phyloP scores from a whole-genome alignment of 495 filamentous ascomycete genomes.

The Hapsidospora chrysogenum region DNA sequence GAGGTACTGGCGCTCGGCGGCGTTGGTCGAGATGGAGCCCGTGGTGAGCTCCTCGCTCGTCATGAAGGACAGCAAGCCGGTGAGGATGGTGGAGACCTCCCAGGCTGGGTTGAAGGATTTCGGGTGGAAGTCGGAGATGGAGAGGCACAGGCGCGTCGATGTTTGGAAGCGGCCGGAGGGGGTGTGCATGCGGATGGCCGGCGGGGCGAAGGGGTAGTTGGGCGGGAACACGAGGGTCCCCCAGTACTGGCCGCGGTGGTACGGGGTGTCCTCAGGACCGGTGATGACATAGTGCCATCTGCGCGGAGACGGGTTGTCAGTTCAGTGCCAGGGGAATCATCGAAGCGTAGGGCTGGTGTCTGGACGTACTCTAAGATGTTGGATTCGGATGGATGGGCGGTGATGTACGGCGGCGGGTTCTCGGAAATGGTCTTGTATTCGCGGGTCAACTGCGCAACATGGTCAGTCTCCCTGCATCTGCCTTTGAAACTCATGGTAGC shows the following conservation, averaged over 20 bases:
- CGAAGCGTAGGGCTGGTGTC: background rate
- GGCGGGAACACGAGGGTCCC: slow-evolving; percentile 89
- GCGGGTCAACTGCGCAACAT: slow-evolving; percentile 52
- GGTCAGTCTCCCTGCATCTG: slow-evolving; percentile 1
- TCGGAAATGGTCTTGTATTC: slow-evolving; percentile 88
- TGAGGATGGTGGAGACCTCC: slow-evolving; percentile 92
- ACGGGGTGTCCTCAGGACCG: slow-evolving; percentile 86
- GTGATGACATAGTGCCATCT: slow-evolving; percentile 98
- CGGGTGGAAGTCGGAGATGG: slow-evolving; percentile 93
- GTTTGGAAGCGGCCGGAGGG: slow-evolving; percentile 91
- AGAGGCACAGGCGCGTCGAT: slow-evolving; percentile 78
- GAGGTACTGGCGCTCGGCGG: slow-evolving; percentile 60
- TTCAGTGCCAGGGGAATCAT: slow-evolving; percentile 1
- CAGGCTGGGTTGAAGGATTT: slow-evolving; percentile 98
- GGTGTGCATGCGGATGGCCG: slow-evolving; percentile 97
- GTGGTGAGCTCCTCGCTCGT: slow-evolving; percentile 98
- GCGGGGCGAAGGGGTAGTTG: slow-evolving; percentile 93
- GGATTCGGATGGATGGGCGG: slow-evolving; percentile 79
- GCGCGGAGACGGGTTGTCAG: background rate
- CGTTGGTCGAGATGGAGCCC: slow-evolving; percentile 65
- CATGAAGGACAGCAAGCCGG: slow-evolving; percentile 92
- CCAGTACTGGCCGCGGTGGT: slow-evolving; percentile 95
- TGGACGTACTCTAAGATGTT: slow-evolving; percentile 78
- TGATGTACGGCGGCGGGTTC: slow-evolving; percentile 85
- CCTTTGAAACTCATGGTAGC: background rate